These are phyloP conservation scores for Naganishia vaughanmartiniae DNA, from an alignment of 768 basidiomycete species.

Conservation along the genomic window DNA sequence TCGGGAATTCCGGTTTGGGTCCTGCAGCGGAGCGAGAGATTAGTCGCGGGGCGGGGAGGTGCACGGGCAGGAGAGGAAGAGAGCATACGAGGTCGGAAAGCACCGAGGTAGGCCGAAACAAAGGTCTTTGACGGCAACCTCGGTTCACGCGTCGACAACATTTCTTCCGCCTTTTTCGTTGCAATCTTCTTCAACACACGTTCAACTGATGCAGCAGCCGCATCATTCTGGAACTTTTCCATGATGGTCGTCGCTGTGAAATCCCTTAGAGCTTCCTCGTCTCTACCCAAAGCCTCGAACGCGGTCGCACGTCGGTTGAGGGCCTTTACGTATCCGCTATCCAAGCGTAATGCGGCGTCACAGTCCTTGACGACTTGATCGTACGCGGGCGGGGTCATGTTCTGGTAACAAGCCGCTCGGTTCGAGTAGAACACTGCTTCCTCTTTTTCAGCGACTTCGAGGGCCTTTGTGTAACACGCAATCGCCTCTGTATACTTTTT, in stretches of 20 bases:
- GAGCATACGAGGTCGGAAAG: slow-evolving; percentile 80
- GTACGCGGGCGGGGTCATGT: slow-evolving; percentile 78
- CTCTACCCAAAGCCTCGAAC: slow-evolving; percentile 69
- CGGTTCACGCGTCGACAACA: slow-evolving; percentile 73
- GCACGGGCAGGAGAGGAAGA: neutral
- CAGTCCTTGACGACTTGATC: slow-evolving; percentile 84
- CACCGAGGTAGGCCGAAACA: slow-evolving; percentile 91
- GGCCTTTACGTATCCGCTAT: slow-evolving; percentile 73
- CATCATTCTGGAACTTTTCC: slow-evolving; percentile 82
- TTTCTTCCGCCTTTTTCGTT: slow-evolving; percentile 66
- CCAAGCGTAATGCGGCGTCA: slow-evolving; percentile 77
- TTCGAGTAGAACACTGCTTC: slow-evolving; percentile 96
- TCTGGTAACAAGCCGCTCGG: slow-evolving; percentile 96
- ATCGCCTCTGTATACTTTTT: slow-evolving; percentile 55
- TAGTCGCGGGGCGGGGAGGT: neutral
- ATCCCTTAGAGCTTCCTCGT: slow-evolving; percentile 78
- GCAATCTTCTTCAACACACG: slow-evolving; percentile 85
- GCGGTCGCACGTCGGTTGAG: slow-evolving; percentile 85
- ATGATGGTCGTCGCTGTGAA: slow-evolving; percentile 96
- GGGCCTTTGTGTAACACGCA: slow-evolving; percentile 56
- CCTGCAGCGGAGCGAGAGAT: slow-evolving; percentile 54
- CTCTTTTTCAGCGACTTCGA: slow-evolving; percentile 56
- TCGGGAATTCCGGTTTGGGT: slow-evolving; percentile 68
- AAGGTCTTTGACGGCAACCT: slow-evolving; percentile 85
- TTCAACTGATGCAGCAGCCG: slow-evolving; percentile 76